These are phyloP conservation scores for Dryas integrifolia DNA, from an alignment of 331 rosid species.

Conservation along the genomic window DNA sequence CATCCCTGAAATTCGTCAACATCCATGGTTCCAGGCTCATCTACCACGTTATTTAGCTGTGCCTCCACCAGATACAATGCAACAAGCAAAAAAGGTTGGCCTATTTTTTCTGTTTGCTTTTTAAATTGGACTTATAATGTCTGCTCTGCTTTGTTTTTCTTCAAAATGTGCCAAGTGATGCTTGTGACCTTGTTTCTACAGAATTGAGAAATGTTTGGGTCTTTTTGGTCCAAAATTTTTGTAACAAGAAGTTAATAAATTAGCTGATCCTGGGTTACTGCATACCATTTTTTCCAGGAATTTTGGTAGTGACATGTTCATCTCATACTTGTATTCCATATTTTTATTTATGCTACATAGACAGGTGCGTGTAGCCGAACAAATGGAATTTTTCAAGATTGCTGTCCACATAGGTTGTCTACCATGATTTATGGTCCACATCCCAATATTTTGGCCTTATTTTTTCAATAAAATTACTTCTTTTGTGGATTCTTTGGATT, in stretches of 20 bases:
- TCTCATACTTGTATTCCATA: background rate
- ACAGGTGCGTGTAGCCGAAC: background rate
- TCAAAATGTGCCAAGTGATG: constrained; percentile 12
- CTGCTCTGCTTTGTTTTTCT: background rate
- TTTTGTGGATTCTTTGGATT: background rate
- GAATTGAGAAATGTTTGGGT: background rate
- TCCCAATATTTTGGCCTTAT: background rate
- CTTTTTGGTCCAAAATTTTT: background rate
- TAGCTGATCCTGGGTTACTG: background rate
- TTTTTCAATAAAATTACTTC: background rate
- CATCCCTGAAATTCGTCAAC: constrained; percentile 88
- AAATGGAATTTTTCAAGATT: background rate
- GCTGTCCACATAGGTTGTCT: background rate
- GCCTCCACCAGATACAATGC: constrained; percentile 74
- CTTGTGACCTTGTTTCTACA: background rate
- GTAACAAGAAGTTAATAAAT: background rate
- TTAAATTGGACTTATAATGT: background rate
- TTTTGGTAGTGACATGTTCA: background rate
- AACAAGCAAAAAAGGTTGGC: constrained; percentile 72
- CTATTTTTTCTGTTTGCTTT: constrained; percentile 7
- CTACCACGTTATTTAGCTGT: constrained; percentile 88
- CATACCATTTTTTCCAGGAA: background rate
- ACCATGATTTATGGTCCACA: constrained; percentile 2
- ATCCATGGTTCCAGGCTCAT: constrained; percentile 85
- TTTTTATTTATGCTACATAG: background rate